These are phyloP conservation scores for Trichomonas vaginalis DNA, from an alignment of 208 protist species.

Conservation along the genomic window DNA sequence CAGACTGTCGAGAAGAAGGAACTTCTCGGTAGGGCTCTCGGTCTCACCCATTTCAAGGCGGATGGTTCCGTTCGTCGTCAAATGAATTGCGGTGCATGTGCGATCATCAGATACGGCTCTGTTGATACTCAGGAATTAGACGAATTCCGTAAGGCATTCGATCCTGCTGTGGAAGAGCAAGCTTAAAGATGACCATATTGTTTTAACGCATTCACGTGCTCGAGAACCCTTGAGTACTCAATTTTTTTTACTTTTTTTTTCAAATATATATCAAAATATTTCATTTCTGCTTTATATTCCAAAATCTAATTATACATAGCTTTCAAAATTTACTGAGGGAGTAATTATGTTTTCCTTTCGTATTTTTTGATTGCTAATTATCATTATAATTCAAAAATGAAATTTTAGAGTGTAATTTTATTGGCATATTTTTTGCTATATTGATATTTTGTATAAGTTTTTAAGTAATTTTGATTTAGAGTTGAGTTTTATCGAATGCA, in stretches of 20 bases:
- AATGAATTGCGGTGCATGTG: conserved; percentile 13
- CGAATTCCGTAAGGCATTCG: neutral
- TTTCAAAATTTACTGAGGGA: too few relatives aligned
- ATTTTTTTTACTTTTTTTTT: neutral
- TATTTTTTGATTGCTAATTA: too few relatives aligned
- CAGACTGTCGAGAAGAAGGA: neutral
- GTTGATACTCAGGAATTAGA: neutral
- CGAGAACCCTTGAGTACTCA: neutral
- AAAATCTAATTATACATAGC: too few relatives aligned
- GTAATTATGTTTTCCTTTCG: too few relatives aligned
- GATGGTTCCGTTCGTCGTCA: neutral
- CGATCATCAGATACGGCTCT: neutral
- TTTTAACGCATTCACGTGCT: neutral
- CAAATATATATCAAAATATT: too few relatives aligned
- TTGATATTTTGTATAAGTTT: too few relatives aligned
- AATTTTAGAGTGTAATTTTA: too few relatives aligned
- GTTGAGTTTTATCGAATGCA: too few relatives aligned
- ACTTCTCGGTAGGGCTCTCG: neutral
- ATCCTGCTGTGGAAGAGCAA: neutral
- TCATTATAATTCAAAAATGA: too few relatives aligned
- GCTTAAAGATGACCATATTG: neutral
- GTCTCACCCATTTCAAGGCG: neutral
- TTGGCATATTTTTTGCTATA: too few relatives aligned
- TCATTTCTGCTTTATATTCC: too few relatives aligned
- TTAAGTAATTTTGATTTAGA: too few relatives aligned